Percentiles rank a stretch among this genome's conserved stretches.
Conservation (phyloP, 148 eudicot species). For the Beta vulgaris region DNA sequence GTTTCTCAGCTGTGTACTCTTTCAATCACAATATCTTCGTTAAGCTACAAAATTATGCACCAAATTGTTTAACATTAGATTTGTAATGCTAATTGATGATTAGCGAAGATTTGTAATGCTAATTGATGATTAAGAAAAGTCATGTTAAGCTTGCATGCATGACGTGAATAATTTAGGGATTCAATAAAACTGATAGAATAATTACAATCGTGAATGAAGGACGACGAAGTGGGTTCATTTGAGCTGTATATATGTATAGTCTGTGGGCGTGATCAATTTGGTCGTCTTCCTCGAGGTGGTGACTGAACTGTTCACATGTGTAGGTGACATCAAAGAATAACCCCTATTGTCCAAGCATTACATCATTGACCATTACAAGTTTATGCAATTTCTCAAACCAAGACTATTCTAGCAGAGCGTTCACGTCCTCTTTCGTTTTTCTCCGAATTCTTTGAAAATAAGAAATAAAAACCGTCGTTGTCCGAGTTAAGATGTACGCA, state of each 20-base stretch:
- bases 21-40: no score
- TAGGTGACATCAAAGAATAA: conserved; percentile 4
- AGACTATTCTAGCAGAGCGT: neutral
- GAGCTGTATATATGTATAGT: no score
- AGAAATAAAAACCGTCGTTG: no score
- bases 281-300: conserved; percentile 1
- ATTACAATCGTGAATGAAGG: neutral
- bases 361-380: neutral
- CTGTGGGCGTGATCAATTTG: neutral
- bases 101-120: neutral
- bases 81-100: no score
- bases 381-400: no score
- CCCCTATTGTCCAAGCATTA: neutral
- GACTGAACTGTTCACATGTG: conserved; percentile 1
- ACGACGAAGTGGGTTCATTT: neutral
- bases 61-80: neutral
- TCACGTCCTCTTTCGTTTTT: neutral
- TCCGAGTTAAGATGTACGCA: no score
- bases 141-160: conserved; percentile 3
- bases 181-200: neutral
- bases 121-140: neutral
- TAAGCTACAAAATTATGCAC: neutral
- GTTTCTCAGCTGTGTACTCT: no score
- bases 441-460: no score
- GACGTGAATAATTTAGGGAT: neutral